These are phyloP conservation scores for Talaromyces sp. DNA, from an alignment of 2,329 filamentous ascomycete species.

Conservation along the genomic window DNA sequence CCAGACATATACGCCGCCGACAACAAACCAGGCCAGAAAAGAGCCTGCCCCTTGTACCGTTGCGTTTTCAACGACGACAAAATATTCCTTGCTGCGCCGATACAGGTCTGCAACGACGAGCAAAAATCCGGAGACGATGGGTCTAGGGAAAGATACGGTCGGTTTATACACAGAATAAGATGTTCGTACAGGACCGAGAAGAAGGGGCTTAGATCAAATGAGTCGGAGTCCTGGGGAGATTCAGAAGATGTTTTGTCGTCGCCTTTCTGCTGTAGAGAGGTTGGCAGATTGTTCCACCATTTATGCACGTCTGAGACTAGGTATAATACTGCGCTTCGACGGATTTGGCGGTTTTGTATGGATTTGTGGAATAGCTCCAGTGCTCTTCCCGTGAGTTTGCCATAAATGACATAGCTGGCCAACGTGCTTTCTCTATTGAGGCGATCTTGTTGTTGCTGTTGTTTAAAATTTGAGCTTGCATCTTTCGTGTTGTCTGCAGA, in stretches of 20 bases:
- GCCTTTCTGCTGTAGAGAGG: constrained; percentile 15
- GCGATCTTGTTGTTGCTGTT: neutral
- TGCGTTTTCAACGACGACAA: constrained; percentile 30
- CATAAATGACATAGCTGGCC: constrained; percentile 35
- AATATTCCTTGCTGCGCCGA: constrained; percentile 33
- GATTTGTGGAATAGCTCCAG: constrained; percentile 39
- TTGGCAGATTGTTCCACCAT: constrained; percentile 38
- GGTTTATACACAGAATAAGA: constrained; percentile 34
- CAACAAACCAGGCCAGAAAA: constrained; percentile 36
- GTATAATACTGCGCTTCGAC: constrained; percentile 30
- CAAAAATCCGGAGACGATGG: constrained; percentile 34
- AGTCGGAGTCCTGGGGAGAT: neutral
- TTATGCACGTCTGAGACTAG: constrained; percentile 37
- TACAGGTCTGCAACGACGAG: constrained; percentile 36
- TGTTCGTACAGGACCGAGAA: constrained; percentile 39
- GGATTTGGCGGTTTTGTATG: constrained; percentile 34
- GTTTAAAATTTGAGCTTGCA: neutral
- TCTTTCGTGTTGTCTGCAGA: constrained; percentile 11
- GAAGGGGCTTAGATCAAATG: constrained; percentile 30
- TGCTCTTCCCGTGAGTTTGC: constrained; percentile 33
- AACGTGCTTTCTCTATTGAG: constrained; percentile 26
- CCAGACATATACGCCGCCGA: constrained; percentile 38
- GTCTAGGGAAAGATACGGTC: constrained; percentile 33
- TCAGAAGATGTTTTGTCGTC: neutral
- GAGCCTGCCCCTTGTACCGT: constrained; percentile 23